Conservation (phyloP, 2,329 filamentous ascomycete genomes). For the Colletotrichum plurivorum region DNA sequence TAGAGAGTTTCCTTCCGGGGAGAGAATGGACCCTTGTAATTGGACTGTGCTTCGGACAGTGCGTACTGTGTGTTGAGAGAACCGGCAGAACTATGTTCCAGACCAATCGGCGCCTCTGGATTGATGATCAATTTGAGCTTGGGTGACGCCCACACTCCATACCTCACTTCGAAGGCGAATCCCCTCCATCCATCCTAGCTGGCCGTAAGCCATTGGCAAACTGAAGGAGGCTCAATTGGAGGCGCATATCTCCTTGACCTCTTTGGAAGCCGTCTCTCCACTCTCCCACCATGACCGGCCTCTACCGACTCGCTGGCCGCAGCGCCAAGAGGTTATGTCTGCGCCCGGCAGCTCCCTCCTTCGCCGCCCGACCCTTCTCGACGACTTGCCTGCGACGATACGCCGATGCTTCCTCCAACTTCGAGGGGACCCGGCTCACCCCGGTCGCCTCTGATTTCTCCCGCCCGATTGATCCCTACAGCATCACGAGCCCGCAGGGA, state of each 20-base stretch:
- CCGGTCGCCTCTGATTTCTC: conserved; percentile 76
- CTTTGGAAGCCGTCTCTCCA: conserved; percentile 48
- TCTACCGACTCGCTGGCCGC: conserved; percentile 81
- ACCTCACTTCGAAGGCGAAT: conserved; percentile 38
- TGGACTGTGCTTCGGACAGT: conserved; percentile 14
- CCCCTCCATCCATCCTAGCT: conserved; percentile 39
- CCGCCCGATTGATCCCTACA: conserved; percentile 63
- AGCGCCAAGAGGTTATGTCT: conserved; percentile 78
- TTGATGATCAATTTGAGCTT: conserved; percentile 31
- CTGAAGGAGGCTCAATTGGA: conserved; percentile 43
- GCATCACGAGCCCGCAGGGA: conserved; percentile 58
- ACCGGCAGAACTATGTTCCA: conserved; percentile 15
- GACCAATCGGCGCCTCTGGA: conserved; percentile 36
- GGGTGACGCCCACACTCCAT: conserved; percentile 38
- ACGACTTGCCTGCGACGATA: conserved; percentile 74
- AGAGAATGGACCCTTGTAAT: conserved; percentile 16
- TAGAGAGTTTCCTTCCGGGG: not conserved
- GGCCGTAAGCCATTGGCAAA: conserved; percentile 40
- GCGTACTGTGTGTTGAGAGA: conserved; percentile 9
- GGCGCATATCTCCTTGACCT: conserved; percentile 42
- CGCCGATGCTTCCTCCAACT: conserved; percentile 65
- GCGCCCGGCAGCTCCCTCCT: conserved; percentile 55
- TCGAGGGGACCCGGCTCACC: conserved; percentile 73
- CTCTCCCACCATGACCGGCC: conserved; percentile 74
- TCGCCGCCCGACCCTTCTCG: conserved; percentile 73